phyloP scores from a whole-genome alignment of 352 stramenopile genomes.

The Globisporangium radiosum region DNA sequence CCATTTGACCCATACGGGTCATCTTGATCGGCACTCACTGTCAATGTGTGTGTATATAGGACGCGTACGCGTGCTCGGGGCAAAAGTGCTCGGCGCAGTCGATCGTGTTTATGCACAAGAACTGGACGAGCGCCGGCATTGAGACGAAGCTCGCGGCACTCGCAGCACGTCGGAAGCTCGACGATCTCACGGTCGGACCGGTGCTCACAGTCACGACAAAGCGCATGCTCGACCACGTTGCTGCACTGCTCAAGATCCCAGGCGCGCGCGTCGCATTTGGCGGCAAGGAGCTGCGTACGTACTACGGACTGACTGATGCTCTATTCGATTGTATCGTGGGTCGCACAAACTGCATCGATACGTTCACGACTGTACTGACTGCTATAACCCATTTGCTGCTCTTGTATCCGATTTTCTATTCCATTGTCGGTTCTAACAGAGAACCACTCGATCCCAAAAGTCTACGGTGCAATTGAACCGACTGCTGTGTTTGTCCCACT shows the following conservation, averaged over 20 bases:
- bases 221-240: slow-evolving; percentile 91
- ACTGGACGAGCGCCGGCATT: slow-evolving; percentile 90
- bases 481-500: slow-evolving; percentile 97
- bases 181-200: slow-evolving; percentile 94
- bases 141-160: slow-evolving; percentile 91
- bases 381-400: neutral
- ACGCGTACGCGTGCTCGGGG: slow-evolving; percentile 96
- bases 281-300: slow-evolving; percentile 83
- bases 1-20: neutral
- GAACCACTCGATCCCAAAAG: slow-evolving; percentile 92
- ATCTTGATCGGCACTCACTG: neutral
- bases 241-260: slow-evolving; percentile 89
- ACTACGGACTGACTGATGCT: neutral
- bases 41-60: slow-evolving; percentile 23
- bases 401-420: neutral
- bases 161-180: slow-evolving; percentile 86
- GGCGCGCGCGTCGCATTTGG: slow-evolving; percentile 94
- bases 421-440: slow-evolving; percentile 20
- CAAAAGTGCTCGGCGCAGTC: slow-evolving; percentile 99
- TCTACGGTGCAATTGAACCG: slow-evolving; percentile 95
- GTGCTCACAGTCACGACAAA: slow-evolving; percentile 97
- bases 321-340: too few relatives aligned
- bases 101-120: slow-evolving; percentile 98
- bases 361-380: too few relatives aligned
- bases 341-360: too few relatives aligned